Evolutionary conservation across 2,329 filamentous ascomycete genomes (phyloP), one percentile per base, ranked within the genome.

Genomic region (Diplodia sapinea): DNA sequence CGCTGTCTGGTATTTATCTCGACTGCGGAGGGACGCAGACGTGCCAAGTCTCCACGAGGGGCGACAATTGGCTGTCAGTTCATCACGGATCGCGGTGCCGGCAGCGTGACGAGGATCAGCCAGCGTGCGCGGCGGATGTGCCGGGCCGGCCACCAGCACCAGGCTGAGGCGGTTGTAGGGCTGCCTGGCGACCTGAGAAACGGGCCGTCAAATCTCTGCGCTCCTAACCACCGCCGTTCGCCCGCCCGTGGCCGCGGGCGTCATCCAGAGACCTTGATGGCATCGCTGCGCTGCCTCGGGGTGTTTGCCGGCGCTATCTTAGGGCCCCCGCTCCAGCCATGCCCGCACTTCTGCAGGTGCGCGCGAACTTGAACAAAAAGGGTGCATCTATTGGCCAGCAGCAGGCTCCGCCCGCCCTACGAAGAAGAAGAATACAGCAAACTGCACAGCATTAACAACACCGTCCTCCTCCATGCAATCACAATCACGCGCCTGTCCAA

Each of bases 1-100:
- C 43, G 59, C 59, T 11, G 59, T 63, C 26, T 4, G 26, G 26
- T 63, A 63, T 63, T 51, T 63, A 51, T 51, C 59, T 63, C 13
- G 9, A n/a, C 29, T 49, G 31, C 47, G 59, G 59, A 63, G 26
- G 59, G 29, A 51, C 12, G 59, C 59, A 63, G 59, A 51, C 26
- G 36, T 51, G 59, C 59, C 59, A 63, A 63, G 59, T 31, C 36
- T 63, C 59, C 59, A 63, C 59, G 59, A 63, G 59, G 59, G 59
- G 43, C 59, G 43, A 63, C 59, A 63, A 63, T 63, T 63, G 59
- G 59, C 59, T 63, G 59, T 31, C 43, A 47, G 38, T 31, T 12
- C 59, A 63, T 51, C 59, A 26, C 59, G 57, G 57, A 62, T 62
- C 59, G 31, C 13, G 47, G 40, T 51, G n/a, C 43, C 59, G 59